Conservation (phyloP, 805 yeast genomes). For the Saccharomycopsis lassenensis region DNA sequence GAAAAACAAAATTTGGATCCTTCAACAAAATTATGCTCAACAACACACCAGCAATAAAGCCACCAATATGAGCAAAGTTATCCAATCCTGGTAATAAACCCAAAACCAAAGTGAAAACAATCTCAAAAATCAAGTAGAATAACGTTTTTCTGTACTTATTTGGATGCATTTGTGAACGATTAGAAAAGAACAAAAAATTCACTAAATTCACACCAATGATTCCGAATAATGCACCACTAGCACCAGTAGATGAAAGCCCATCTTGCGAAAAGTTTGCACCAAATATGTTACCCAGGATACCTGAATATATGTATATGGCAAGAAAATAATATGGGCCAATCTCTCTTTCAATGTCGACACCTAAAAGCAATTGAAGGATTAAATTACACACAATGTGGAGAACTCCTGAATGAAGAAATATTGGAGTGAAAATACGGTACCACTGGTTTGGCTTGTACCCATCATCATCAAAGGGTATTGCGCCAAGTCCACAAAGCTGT, state of each 20-base stretch:
- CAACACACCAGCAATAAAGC: constrained; percentile 51
- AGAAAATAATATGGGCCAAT: constrained; percentile 46
- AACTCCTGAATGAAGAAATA: constrained; percentile 65
- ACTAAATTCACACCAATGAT: constrained; percentile 51
- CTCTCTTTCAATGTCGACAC: constrained; percentile 43
- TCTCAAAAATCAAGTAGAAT: constrained; percentile 40
- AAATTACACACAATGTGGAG: constrained; percentile 57
- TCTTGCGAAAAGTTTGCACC: constrained; percentile 62
- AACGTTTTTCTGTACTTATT: constrained; percentile 37
- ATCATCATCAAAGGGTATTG: constrained; percentile 25
- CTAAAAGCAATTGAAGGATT: constrained; percentile 49
- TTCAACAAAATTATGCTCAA: constrained; percentile 39
- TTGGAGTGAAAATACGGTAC: constrained; percentile 61
- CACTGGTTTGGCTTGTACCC: constrained; percentile 46
- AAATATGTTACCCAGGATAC: constrained; percentile 54
- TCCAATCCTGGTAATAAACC: constrained; percentile 68
- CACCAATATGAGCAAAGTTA: constrained; percentile 68
- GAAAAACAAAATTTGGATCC: constrained; percentile 40
- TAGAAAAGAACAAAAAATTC: constrained; percentile 39
- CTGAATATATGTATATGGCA: constrained; percentile 47
- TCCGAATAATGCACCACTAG: constrained; percentile 64
- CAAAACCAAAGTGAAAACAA: constrained; percentile 45
- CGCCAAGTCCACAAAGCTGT: constrained; percentile 53
- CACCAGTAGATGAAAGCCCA: constrained; percentile 60
- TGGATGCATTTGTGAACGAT: constrained; percentile 35